Evolutionary conservation across 805 yeast genomes (phyloP), one percentile per base, ranked within the genome.

Genomic region (Wickerhamiella shivajii): DNA sequence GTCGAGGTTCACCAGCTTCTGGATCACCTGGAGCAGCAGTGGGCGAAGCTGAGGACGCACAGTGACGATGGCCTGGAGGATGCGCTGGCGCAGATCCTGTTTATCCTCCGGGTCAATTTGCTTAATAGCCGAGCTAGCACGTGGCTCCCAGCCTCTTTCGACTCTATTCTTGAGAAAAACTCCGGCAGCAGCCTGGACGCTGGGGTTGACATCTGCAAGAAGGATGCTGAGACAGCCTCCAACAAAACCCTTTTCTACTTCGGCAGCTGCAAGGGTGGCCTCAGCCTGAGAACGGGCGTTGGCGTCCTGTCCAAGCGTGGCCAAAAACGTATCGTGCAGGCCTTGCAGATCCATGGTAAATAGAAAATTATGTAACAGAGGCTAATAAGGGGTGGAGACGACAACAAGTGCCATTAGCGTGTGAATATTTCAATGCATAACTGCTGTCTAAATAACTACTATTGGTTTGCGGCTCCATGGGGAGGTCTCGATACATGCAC

Each of bases 131-230:
- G 49, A 39, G n/a, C 45, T 48, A n/a, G 51, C 61, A 9, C 42
- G 41, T 6, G 47, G 38, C 13, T 48, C 41, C 96, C 96, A 85
- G 33, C 68, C 63, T 23, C 69, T 63, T 11, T 63, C 59, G 15
- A 83, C 64, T 37, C 73, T 64, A 53, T 87, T 85, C 52, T 87
- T 87, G 53, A 83, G 70, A 53, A 71, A 81, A 4, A 87, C 74
- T 0, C 90, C 84, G 2, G 92, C 77, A 9, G 92, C 79, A 31
- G 71, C 59, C 44, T 74, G 67, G 31, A 77, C 63, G 16, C 63
- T 67, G 2, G 56, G 54, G 5, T 70, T 60, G 11, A 66, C 71
- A 12, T 65, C 69, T 14, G 70, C 67, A 12, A 66, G 51, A 13
- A 83, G 63, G 33, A 84, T 75, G 49, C 80, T 87, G 29, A 87